Base-by-base conservation (phyloP, 2,329 filamentous ascomycete genomes). In the Davidsoniella virescens region DNA sequence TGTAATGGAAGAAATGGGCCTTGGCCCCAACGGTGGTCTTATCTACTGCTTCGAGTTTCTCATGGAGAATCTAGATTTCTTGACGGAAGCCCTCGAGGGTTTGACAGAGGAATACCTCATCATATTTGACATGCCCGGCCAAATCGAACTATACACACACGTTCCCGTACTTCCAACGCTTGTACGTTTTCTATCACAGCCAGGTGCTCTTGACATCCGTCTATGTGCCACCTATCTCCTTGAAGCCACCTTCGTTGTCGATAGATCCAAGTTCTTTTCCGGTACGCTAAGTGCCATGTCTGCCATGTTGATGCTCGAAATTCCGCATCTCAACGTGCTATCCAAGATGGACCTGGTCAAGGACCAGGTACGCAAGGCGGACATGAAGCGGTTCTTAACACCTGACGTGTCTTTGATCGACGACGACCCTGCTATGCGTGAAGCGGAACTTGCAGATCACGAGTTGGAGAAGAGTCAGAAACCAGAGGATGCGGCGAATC, bases 311-410 rank as follows among this genome's bases (percentile, higher is more conserved):
- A 92, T 96, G 87, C 76, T 98, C 55, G 92, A 96, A 67, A 79
- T 96, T 56, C 92, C 92, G 4, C 92, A 98, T 62, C 79, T 98
- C 62, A 98, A 98, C 63, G 83, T 98, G 54, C 70, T 98, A 51
- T 93, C 84, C 62, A 98, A 98, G 69, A 96, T 96, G 88, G 92
- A 98, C 63, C 75, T 96, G 54, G 80, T 96, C 57, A 92, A 92
- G 63, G 87, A 85, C 38, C 85, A 92, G 64, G 76, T 96, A 23
- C 80, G 81, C 52, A 87, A 87, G 65, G 83, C 83, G 63, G 87
- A 96, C 58, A 63, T 98, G 54, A 93, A 93, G 67, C 76, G 86
- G 18, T 98, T 94, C 61, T 70, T 94, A 51, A 87, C 90, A 49
- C 87, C 92, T 1, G 90, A 96, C 61, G 78, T 82, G 3, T 78